Evolutionary conservation across 2,329 filamentous ascomycete species (phyloP).

Genomic region (Arthrobotrys conoides): DNA sequence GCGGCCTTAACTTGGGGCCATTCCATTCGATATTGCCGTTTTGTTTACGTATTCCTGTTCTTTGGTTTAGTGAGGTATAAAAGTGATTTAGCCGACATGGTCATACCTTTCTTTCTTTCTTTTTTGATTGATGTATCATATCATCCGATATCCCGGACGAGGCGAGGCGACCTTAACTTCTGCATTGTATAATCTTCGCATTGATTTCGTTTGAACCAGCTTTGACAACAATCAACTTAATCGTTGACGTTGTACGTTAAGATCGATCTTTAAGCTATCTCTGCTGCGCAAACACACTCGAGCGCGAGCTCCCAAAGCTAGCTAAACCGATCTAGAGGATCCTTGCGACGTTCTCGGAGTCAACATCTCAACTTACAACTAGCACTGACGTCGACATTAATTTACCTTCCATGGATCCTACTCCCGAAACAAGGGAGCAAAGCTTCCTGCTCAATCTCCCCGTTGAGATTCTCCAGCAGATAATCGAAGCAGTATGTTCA

Average conservation of each 20-base stretch:
- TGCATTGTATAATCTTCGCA: neutral
- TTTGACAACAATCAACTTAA: neutral
- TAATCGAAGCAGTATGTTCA: conserved; percentile 33
- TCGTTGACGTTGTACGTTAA: too few relatives aligned
- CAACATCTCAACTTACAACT: too few relatives aligned
- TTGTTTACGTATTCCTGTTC: conserved; percentile 24
- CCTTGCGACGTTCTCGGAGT: neutral
- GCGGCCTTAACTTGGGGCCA: neutral
- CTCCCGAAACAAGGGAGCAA: neutral
- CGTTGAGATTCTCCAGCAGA: conserved; percentile 45
- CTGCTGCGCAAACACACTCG: too few relatives aligned
- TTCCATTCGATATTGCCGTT: neutral
- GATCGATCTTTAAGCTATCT: neutral
- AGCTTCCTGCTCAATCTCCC: conserved; percentile 27
- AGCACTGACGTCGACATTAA: neutral
- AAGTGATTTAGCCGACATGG: conserved; percentile 10
- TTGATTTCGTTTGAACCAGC: neutral
- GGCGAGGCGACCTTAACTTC: neutral
- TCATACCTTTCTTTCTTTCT: neutral
- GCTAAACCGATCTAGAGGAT: too few relatives aligned
- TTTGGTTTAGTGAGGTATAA: neutral
- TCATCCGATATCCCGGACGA: too few relatives aligned
- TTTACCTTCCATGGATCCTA: neutral
- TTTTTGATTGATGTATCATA: neutral
- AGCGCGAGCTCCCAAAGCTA: too few relatives aligned